Evolutionary conservation across 805 yeast genomes (phyloP).

Genomic region (Wickerhamomyces hampshirensis): DNA sequence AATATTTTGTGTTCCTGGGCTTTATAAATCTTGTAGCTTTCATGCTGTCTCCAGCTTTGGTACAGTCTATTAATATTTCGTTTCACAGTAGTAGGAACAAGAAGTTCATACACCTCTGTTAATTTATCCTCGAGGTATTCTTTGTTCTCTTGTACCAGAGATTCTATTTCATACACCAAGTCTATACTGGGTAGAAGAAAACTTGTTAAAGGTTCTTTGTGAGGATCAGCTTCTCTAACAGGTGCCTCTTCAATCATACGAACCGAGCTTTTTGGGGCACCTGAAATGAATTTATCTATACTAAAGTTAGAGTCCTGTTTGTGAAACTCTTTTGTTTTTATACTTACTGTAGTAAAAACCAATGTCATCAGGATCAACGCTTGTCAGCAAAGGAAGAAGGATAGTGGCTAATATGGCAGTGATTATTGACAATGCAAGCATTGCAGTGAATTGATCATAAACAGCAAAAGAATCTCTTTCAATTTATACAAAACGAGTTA

Average conservation of each 20-base stretch:
- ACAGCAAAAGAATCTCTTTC: too few relatives aligned
- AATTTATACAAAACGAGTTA: too few relatives aligned
- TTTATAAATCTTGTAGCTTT: conserved; percentile 9
- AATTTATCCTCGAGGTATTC: conserved; percentile 6
- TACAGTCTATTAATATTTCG: conserved; percentile 1
- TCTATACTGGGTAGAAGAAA: background rate
- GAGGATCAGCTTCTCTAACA: background rate
- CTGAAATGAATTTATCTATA: background rate
- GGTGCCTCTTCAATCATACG: background rate
- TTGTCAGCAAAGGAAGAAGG: conserved; percentile 9
- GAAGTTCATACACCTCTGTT: conserved; percentile 1
- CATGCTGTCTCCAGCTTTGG: conserved; percentile 5
- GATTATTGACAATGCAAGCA: conserved; percentile 4
- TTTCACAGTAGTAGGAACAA: conserved; percentile 5
- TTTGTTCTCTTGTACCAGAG: conserved; percentile 5
- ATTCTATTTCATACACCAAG: conserved; percentile 8
- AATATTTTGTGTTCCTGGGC: conserved; percentile 3
- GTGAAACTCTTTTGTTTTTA: background rate
- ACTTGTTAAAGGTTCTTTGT: too few relatives aligned
- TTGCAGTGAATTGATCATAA: background rate
- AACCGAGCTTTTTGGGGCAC: background rate
- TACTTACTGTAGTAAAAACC: conserved; percentile 7
- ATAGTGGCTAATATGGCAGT: conserved; percentile 2
- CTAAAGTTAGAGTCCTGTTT: background rate
- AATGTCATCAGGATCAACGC: conserved; percentile 1